Base-by-base conservation (phyloP, 345 rosid species). In the Hibiscus trionum region DNA sequence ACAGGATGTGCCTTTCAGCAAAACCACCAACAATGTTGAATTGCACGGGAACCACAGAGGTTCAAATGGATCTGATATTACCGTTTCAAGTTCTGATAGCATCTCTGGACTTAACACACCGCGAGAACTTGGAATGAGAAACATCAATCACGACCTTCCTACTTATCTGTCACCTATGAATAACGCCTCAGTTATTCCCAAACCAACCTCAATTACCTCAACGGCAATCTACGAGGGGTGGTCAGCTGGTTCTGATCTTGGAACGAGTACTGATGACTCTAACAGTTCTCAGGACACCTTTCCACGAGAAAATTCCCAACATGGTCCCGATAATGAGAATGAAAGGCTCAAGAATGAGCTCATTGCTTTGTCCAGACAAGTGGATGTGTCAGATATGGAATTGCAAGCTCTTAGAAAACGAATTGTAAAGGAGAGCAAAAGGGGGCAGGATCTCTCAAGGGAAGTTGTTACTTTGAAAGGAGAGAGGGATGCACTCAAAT, bases 321-420 rank as follows among this genome's bases (percentile, higher is more conserved):
- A 66, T 73, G 80, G 76, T 70, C 79, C 88, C 5, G 87, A 76
- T 72, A 56, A 73, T 46, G 93, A 88, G 84, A 73, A 84, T 17
- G 97, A 88, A 76, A 90, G 77, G 80, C 90, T 95, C 76, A 90
- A 82, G 77, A 80, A 77, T 21, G 90, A 95, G 76, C 59, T 90
- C 58, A 79, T 79, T 83, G 76, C 84, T 76, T 73, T 89, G 81
- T 66, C 87, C 1, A 86, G 99, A 75, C 97, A 89, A 81, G 85
- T 77, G 56, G 91, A 88, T 83, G 76, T 90, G 73, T 88, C 97
- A 5, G 97, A 89, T 73, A 66, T 95, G 78, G 99, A 95, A 80
- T 73, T 90, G 68, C 98, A 95, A 77, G 85, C 94, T 47, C 83
- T 92, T 46, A 52, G 98, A 73, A 92, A 90, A 81, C 97, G 89